phyloP scores from a whole-genome alignment of 495 filamentous ascomycete species.

The Penicillium waksmanii region DNA sequence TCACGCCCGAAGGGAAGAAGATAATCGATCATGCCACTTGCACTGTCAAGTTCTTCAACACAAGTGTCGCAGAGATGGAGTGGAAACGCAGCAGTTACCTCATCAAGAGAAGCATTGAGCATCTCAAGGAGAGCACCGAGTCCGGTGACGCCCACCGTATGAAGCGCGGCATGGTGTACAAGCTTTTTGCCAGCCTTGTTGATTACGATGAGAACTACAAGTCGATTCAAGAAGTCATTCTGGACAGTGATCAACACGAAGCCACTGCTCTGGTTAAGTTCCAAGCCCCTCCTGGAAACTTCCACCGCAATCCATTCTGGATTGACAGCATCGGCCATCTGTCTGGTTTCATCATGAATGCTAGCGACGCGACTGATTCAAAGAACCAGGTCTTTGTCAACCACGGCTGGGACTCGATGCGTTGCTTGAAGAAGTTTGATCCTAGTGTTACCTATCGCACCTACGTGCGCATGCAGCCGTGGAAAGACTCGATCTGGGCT shows the following conservation, averaged over 20 bases:
- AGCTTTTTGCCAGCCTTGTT: constrained; percentile 71
- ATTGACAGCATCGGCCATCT: constrained; percentile 68
- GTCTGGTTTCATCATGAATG: constrained; percentile 81
- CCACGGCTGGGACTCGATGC: constrained; percentile 76
- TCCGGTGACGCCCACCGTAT: constrained; percentile 58
- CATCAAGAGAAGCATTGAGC: constrained; percentile 51
- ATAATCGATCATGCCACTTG: constrained; percentile 55
- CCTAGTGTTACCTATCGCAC: constrained; percentile 68
- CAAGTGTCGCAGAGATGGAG: constrained; percentile 31
- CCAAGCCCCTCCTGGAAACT: constrained; percentile 64
- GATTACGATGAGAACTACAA: constrained; percentile 69
- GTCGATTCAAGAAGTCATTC: constrained; percentile 75
- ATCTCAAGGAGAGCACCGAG: constrained; percentile 53
- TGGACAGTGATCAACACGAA: constrained; percentile 72
- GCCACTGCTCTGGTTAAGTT: constrained; percentile 73
- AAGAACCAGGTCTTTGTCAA: constrained; percentile 74
- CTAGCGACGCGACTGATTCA: constrained; percentile 70
- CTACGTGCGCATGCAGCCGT: constrained; percentile 68
- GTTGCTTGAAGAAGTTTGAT: constrained; percentile 66
- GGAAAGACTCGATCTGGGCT: constrained; percentile 46
- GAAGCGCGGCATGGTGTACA: constrained; percentile 75
- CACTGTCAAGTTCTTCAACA: constrained; percentile 46
- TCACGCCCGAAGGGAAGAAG: constrained; percentile 50
- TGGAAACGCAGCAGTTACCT: constrained; percentile 54
- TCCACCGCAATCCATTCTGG: constrained; percentile 70